These are phyloP conservation scores for Candida koratica DNA, from an alignment of 805 yeast species.

Conservation along the genomic window DNA sequence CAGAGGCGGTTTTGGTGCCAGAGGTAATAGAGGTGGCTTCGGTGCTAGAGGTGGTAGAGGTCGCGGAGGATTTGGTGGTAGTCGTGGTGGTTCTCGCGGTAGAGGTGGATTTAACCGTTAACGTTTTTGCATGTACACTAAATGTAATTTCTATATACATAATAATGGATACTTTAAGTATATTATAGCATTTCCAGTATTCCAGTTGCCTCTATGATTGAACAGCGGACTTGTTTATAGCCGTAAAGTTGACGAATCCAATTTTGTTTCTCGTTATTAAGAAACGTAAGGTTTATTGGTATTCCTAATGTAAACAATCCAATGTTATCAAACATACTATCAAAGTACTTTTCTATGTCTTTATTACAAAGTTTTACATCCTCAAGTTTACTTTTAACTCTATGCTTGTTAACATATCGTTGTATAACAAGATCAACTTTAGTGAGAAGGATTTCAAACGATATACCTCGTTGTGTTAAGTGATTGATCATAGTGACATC, in stretches of 20 bases:
- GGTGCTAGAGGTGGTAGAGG: constrained; percentile 44
- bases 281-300: constrained; percentile 46
- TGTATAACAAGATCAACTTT: constrained; percentile 59
- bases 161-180: no score
- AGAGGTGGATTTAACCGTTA: constrained; percentile 26
- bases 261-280: constrained; percentile 43
- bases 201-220: constrained; percentile 52
- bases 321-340: constrained; percentile 29
- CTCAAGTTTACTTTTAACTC: constrained; percentile 3
- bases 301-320: constrained; percentile 15
- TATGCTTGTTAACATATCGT: constrained; percentile 20
- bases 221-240: constrained; percentile 46
- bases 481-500: constrained; percentile 53
- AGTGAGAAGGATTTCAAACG: constrained; percentile 73
- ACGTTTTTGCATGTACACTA: constrained; percentile 5
- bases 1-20: no score
- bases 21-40: constrained; percentile 34
- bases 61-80: constrained; percentile 44
- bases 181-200: constrained; percentile 1
- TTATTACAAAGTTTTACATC: constrained; percentile 21
- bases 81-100: constrained; percentile 43
- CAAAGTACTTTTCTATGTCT: constrained; percentile 24
- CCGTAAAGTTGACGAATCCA: constrained; percentile 35
- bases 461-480: constrained; percentile 52
- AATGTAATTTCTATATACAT: constrained; percentile 5